Conservation (phyloP, 768 basidiomycete genomes). For the Leccinellum rugosiceps region DNA sequence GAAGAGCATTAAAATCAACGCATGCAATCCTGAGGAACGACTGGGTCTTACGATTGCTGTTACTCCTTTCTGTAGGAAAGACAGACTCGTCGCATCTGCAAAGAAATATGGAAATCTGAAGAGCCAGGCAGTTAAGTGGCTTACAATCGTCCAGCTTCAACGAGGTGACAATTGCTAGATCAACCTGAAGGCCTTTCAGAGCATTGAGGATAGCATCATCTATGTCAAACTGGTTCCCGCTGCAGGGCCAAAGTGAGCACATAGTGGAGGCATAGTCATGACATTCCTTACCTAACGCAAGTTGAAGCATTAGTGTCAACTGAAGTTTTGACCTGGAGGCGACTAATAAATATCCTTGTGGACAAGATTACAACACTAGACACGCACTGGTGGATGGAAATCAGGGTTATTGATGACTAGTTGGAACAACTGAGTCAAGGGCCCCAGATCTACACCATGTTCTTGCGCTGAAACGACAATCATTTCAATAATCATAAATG, state of each 20-base stretch:
- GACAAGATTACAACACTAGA: not conserved
- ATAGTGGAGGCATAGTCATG: not conserved
- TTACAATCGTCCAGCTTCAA: slow-evolving; percentile 67
- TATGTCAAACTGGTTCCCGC: slow-evolving; percentile 65
- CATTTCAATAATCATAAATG: slow-evolving; percentile 56
- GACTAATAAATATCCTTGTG: not conserved
- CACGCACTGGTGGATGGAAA: slow-evolving; percentile 47
- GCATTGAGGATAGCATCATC: slow-evolving; percentile 60
- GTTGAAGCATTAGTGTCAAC: slow-evolving; percentile 52
- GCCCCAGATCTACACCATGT: slow-evolving; percentile 60
- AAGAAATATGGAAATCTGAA: slow-evolving; percentile 1
- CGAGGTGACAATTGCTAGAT: slow-evolving; percentile 50
- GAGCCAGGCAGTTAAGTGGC: slow-evolving; percentile 12
- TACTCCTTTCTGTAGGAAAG: slow-evolving; percentile 56
- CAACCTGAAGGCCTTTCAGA: slow-evolving; percentile 55
- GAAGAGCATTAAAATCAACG: slow-evolving; percentile 1
- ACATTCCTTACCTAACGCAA: slow-evolving; percentile 50
- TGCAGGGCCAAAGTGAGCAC: slow-evolving; percentile 24
- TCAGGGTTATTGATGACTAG: slow-evolving; percentile 48
- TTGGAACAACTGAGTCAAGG: slow-evolving; percentile 52
- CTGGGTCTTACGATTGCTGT: slow-evolving; percentile 44
- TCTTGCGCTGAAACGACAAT: slow-evolving; percentile 48
- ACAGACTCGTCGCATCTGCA: slow-evolving; percentile 51
- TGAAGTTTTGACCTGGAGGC: slow-evolving; percentile 47
- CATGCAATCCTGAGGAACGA: not conserved